Conservation (phyloP, 208 protist genomes). For the Phytomonas sp. region DNA sequence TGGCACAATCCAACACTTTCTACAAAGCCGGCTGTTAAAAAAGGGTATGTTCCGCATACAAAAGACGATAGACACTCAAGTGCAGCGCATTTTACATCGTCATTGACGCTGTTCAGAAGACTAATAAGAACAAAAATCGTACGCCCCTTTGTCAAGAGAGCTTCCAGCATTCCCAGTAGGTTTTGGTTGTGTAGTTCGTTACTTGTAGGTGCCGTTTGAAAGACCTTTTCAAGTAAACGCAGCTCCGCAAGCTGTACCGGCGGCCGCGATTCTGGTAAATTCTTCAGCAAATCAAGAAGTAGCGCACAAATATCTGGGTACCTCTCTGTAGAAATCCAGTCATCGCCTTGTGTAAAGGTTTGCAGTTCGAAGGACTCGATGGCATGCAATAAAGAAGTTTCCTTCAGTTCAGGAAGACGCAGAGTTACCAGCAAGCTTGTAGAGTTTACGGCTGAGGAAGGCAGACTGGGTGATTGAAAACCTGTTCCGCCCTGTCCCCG, state of each 20-base stretch:
- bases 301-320: conserved; percentile 36
- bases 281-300: conserved; percentile 41
- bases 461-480: conserved; percentile 6
- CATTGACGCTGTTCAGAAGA: conserved; percentile 86
- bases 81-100: conserved; percentile 86
- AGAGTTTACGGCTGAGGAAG: conserved; percentile 20
- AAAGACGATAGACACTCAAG: conserved; percentile 69
- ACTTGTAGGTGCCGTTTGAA: conserved; percentile 31
- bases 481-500: conserved; percentile 11
- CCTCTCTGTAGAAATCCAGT: conserved; percentile 24
- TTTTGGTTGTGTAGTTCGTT: conserved; percentile 24
- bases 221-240: conserved; percentile 46
- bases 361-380: conserved; percentile 64
- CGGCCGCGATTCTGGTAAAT: conserved; percentile 65
- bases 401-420: conserved; percentile 69
- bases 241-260: conserved; percentile 72
- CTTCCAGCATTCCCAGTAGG: conserved; percentile 27
- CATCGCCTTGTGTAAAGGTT: conserved; percentile 25
- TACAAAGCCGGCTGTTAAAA: conserved; percentile 11
- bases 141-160: conserved; percentile 38
- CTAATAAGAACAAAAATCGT: conserved; percentile 41
- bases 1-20: conserved; percentile 16
- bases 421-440: conserved; percentile 55
- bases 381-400: conserved; percentile 58
- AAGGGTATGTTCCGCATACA: conserved; percentile 26